These are phyloP conservation scores for maize (Zea mays) DNA, from an alignment of 176 grass and related monocot species.

Conservation along the genomic window DNA sequence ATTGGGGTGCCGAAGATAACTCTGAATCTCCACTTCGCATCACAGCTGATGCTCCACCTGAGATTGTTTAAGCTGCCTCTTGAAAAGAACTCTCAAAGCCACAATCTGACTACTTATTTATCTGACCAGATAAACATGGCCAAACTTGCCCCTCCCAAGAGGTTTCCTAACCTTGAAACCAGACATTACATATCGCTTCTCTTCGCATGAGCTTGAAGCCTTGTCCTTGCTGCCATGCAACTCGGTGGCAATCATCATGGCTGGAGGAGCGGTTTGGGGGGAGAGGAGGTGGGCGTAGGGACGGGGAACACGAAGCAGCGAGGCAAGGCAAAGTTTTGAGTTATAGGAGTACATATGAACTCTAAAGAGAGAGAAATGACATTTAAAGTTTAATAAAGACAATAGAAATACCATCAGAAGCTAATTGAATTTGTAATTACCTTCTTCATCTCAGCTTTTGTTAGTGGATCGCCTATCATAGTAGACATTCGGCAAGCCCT, in stretches of 20 bases:
- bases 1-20: conserved; percentile 74
- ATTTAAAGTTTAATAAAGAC: not conserved
- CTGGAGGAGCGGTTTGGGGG: not conserved
- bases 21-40: conserved; percentile 88
- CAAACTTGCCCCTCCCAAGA: conserved; percentile 92
- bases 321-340: conserved; percentile 23
- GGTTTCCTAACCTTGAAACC: conserved; percentile 89
- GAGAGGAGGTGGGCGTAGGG: not conserved
- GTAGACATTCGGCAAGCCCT: conserved; percentile 85
- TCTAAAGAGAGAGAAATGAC: conserved; percentile 17
- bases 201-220: conserved; percentile 41
- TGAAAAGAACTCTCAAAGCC: conserved; percentile 92
- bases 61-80: conserved; percentile 88
- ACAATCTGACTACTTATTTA: conserved; percentile 88
- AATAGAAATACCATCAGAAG: not conserved
- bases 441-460: conserved; percentile 90
- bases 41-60: conserved; percentile 86
- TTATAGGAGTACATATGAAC: not conserved
- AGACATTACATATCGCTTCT: conserved; percentile 70
- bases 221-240: conserved; percentile 49
- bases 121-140: conserved; percentile 88
- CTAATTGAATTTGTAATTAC: conserved; percentile 44
- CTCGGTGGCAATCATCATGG: conserved; percentile 68
- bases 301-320: not conserved
- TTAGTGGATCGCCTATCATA: conserved; percentile 90